Conservation (phyloP, 139 green algal genomes). For the Diplosphaera chodatii region DNA sequence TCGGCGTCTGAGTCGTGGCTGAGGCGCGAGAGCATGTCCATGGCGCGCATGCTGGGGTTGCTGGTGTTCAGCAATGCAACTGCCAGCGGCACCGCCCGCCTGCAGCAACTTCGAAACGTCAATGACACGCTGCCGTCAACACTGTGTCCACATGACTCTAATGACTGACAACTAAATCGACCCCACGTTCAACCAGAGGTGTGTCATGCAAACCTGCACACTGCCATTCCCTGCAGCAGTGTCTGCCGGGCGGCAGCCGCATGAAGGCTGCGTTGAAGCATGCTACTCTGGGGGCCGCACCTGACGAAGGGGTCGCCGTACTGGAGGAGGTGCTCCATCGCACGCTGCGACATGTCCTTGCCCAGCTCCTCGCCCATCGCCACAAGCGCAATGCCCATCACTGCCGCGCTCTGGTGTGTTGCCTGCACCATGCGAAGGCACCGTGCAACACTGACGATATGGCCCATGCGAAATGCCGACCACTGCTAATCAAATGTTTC, state of each 20-base stretch:
- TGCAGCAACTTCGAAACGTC: constrained; percentile 2
- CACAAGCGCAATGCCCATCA: constrained; percentile 87
- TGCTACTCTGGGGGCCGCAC: not conserved
- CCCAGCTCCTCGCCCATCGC: constrained; percentile 94
- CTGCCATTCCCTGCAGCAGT: too few relatives aligned
- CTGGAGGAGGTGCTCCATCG: constrained; percentile 93
- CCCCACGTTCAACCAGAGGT: too few relatives aligned
- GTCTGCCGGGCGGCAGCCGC: too few relatives aligned
- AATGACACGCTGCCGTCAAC: too few relatives aligned
- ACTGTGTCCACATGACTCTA: too few relatives aligned
- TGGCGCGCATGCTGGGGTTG: constrained; percentile 73
- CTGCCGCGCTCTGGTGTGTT: constrained; percentile 76
- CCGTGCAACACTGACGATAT: too few relatives aligned
- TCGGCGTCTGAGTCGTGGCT: constrained; percentile 85
- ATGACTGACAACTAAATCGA: too few relatives aligned
- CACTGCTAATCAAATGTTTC: too few relatives aligned
- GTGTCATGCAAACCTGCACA: too few relatives aligned
- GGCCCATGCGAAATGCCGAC: too few relatives aligned
- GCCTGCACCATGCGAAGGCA: constrained; percentile 47
- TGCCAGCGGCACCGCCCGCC: constrained; percentile 82
- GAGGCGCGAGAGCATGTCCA: constrained; percentile 89
- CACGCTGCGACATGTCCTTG: constrained; percentile 72
- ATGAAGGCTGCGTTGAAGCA: too few relatives aligned
- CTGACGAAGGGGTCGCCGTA: constrained; percentile 60
- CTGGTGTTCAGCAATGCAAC: constrained; percentile 84